Evolutionary conservation across 2,329 filamentous ascomycete genomes (phyloP).

Genomic region (Venturia pyrina): DNA sequence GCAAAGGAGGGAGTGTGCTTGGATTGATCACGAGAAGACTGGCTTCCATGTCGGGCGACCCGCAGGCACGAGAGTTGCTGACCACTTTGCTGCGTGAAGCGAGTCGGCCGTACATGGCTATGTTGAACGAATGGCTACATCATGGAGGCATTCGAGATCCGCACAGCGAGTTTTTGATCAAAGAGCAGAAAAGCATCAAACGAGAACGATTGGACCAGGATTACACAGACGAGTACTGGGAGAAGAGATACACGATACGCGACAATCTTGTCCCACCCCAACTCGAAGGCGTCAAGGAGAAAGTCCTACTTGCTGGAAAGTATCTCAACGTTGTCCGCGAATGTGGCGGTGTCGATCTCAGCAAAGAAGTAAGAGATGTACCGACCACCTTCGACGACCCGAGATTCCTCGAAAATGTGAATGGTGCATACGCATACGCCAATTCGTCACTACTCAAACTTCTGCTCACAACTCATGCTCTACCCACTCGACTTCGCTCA

Average conservation of each 20-base stretch:
- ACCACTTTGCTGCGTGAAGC: slow-evolving; percentile 77
- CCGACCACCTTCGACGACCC: slow-evolving; percentile 85
- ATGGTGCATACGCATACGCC: slow-evolving; percentile 86
- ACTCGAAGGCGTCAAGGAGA: slow-evolving; percentile 81
- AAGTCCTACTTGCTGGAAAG: slow-evolving; percentile 89
- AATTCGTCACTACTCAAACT: slow-evolving; percentile 89
- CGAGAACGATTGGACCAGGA: slow-evolving; percentile 87
- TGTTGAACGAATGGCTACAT: slow-evolving; percentile 98
- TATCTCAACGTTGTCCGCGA: slow-evolving; percentile 97
- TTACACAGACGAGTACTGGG: slow-evolving; percentile 99
- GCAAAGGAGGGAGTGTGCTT: slow-evolving; percentile 93
- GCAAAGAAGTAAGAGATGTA: slow-evolving; percentile 78
- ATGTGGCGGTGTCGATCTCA: slow-evolving; percentile 90
- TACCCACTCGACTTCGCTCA: slow-evolving; percentile 77
- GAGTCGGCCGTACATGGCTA: slow-evolving; percentile 89
- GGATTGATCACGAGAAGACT: slow-evolving; percentile 76
- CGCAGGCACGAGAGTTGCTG: slow-evolving; percentile 70
- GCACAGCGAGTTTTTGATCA: slow-evolving; percentile 86
- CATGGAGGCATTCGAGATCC: slow-evolving; percentile 92
- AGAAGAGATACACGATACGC: slow-evolving; percentile 89
- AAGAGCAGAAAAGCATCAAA: slow-evolving; percentile 90
- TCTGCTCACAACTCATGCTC: slow-evolving; percentile 81
- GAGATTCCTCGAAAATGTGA: slow-evolving; percentile 91
- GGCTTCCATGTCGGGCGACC: slow-evolving; percentile 87
- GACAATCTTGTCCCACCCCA: slow-evolving; percentile 88